A percentile compares a stretch with the other conserved stretches of the same genome.
Conservation (phyloP, 2,329 filamentous ascomycete genomes). For the Aspergillus sp. region DNA sequence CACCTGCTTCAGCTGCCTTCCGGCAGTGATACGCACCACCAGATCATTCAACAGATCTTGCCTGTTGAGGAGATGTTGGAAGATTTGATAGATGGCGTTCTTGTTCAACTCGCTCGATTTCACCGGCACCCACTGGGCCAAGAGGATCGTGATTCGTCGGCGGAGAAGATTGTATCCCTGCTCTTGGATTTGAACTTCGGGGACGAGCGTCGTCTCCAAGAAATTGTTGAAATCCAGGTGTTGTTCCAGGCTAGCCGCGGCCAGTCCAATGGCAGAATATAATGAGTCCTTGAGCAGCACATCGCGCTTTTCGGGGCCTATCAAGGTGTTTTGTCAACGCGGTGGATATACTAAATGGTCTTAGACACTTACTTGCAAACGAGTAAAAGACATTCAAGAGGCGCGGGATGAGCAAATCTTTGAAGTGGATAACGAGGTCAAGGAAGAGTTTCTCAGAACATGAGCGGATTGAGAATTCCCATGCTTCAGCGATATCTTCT, state of each 20-base stretch:
- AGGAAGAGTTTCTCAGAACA: slow-evolving; percentile 93
- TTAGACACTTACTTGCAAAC: slow-evolving; percentile 60
- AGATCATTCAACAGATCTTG: slow-evolving; percentile 79
- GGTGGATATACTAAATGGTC: not conserved
- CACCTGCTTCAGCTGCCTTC: slow-evolving; percentile 75
- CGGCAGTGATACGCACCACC: slow-evolving; percentile 88
- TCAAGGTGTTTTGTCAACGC: not conserved
- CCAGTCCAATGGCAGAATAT: slow-evolving; percentile 86
- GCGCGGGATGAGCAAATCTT: slow-evolving; percentile 73
- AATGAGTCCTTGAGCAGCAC: slow-evolving; percentile 88
- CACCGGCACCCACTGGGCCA: slow-evolving; percentile 85
- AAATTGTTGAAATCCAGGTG: slow-evolving; percentile 82
- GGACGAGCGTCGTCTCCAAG: slow-evolving; percentile 69
- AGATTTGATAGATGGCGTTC: slow-evolving; percentile 80
- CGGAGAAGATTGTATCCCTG: slow-evolving; percentile 77
- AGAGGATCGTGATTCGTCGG: slow-evolving; percentile 80
- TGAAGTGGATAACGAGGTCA: slow-evolving; percentile 86
- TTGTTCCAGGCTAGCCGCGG: slow-evolving; percentile 71
- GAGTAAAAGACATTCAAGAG: slow-evolving; percentile 79
- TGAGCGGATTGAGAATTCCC: slow-evolving; percentile 87
- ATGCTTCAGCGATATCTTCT: slow-evolving; percentile 78
- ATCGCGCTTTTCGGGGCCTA: slow-evolving; percentile 60
- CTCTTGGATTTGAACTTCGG: slow-evolving; percentile 69
- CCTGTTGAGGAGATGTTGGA: slow-evolving; percentile 77
- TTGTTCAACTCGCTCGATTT: slow-evolving; percentile 67